A percentile compares a stretch with the other conserved stretches of the same genome.
Conservation (phyloP, 352 stramenopile species). For the Phytopythium montanum region DNA sequence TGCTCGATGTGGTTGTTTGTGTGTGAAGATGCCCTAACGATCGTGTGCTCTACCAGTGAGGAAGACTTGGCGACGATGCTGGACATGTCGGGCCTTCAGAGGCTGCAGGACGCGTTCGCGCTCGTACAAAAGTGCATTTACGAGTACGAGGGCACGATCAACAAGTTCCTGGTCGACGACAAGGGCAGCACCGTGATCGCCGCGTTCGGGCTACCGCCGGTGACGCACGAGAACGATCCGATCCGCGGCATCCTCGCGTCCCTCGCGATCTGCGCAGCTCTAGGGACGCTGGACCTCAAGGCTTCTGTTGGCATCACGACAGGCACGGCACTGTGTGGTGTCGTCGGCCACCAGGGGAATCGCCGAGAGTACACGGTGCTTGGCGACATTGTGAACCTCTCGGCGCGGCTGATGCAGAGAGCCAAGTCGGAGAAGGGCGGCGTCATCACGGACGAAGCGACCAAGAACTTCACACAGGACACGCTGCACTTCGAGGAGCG, state of each 20-base stretch:
- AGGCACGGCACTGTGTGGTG: constrained; percentile 89
- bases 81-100: constrained; percentile 59
- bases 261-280: constrained; percentile 76
- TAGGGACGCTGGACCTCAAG: constrained; percentile 64
- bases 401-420: constrained; percentile 90
- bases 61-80: constrained; percentile 77
- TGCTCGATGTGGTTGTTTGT: background rate
- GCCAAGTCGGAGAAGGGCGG: constrained; percentile 80
- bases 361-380: constrained; percentile 93
- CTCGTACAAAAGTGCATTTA: constrained; percentile 90
- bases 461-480: constrained; percentile 79
- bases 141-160: constrained; percentile 94
- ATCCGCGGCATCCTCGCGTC: constrained; percentile 88
- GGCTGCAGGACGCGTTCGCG: constrained; percentile 76
- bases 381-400: constrained; percentile 93
- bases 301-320: constrained; percentile 91
- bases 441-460: constrained; percentile 87
- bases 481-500: constrained; percentile 88
- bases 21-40: background rate
- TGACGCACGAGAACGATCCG: constrained; percentile 91
- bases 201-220: constrained; percentile 89
- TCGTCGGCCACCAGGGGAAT: constrained; percentile 89
- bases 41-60: constrained; percentile 30
- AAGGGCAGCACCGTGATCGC: constrained; percentile 93
- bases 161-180: constrained; percentile 96